phyloP scores from a whole-genome alignment of 352 stramenopile species.

The Elongisporangium undulatum region DNA sequence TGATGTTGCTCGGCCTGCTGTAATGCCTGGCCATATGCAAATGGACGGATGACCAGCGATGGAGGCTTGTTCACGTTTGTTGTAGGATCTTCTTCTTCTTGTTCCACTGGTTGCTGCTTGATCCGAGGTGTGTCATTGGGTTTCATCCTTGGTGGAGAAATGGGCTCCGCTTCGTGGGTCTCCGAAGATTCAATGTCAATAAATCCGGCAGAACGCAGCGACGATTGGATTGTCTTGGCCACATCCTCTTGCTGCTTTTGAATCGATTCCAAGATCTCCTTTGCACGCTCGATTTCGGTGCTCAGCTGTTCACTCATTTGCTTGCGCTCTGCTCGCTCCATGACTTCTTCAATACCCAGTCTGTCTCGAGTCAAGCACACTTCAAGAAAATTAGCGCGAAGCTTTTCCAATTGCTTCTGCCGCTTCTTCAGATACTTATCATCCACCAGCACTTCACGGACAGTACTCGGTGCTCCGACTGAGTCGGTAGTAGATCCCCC shows the following conservation, averaged over 20 bases:
- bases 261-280: constrained; percentile 36
- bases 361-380: constrained; percentile 36
- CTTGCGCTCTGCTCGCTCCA: constrained; percentile 67
- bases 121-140: neutral
- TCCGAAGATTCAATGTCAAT: neutral
- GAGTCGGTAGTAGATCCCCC: constrained; percentile 10
- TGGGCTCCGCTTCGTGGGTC: neutral
- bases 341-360: constrained; percentile 43
- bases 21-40: constrained; percentile 66
- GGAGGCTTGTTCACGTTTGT: constrained; percentile 15
- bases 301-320: constrained; percentile 67
- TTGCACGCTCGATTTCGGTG: constrained; percentile 45
- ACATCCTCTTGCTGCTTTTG: constrained; percentile 11
- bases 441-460: constrained; percentile 58
- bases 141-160: neutral
- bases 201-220: neutral
- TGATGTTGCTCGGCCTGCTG: constrained; percentile 64
- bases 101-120: neutral
- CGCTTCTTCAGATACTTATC: constrained; percentile 76
- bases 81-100: neutral
- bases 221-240: neutral
- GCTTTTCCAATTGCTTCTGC: constrained; percentile 67
- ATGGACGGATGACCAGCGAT: constrained; percentile 62
- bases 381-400: constrained; percentile 42
- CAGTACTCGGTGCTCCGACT: constrained; percentile 4